Conservation (phyloP, 1,284 basidiomycete species). For the Rugosomyces carneus region DNA sequence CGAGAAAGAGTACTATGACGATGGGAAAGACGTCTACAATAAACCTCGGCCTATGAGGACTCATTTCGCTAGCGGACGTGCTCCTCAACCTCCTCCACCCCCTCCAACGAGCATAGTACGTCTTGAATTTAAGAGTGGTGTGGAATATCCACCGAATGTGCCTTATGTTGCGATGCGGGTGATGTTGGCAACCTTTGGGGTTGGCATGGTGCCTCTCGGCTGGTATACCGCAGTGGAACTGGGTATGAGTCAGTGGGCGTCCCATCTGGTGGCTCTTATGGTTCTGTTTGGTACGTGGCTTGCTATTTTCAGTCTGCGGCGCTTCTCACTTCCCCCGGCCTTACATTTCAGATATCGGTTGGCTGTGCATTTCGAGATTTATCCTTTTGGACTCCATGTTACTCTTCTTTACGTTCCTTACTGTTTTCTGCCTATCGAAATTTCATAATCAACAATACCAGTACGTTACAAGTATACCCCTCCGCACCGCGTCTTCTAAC, state of each 20-base stretch:
- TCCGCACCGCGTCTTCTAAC: neutral
- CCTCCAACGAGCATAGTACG: conserved; percentile 70
- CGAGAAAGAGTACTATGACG: conserved; percentile 39
- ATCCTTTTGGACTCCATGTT: conserved; percentile 98
- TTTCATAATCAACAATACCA: conserved; percentile 95
- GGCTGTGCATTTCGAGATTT: conserved; percentile 95
- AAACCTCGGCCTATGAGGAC: conserved; percentile 48
- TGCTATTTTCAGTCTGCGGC: too few species aligned
- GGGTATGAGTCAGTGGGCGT: conserved; percentile 85
- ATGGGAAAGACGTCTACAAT: conserved; percentile 69
- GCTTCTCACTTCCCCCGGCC: neutral
- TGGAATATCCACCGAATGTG: conserved; percentile 76
- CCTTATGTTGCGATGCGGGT: conserved; percentile 95
- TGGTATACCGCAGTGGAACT: conserved; percentile 98
- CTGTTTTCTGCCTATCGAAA: conserved; percentile 91
- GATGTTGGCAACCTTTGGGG: conserved; percentile 90
- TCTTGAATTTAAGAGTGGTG: conserved; percentile 92
- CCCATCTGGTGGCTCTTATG: conserved; percentile 92
- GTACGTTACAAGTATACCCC: conserved; percentile 37
- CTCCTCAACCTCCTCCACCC: conserved; percentile 52
- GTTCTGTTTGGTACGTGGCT: conserved; percentile 74
- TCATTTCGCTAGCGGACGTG: conserved; percentile 54
- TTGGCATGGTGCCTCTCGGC: conserved; percentile 90
- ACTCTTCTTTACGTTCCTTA: conserved; percentile 96
- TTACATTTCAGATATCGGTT: conserved; percentile 85